Base-by-base conservation (phyloP, 441 rosid species). In the Pelargonium myrrhifolium region DNA sequence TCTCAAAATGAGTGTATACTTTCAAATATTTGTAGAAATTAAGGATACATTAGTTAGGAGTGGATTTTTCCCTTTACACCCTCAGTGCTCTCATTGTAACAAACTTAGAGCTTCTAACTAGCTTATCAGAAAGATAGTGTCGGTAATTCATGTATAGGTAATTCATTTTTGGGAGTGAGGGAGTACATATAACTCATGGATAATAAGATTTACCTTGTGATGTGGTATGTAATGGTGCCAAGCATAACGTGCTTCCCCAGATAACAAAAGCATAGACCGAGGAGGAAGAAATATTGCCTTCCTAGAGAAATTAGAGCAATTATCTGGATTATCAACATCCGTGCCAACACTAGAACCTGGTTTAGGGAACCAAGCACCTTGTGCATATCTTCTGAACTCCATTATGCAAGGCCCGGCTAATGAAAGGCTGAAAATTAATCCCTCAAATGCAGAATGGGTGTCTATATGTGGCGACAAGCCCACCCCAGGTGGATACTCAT, bases 221-320 rank as follows among this genome's bases (percentile, higher is more conserved):
- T 90, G 98, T 45, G 93, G 97, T 78, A 93, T 93, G 75, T 93
- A 93, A 80, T 90, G 97, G 69, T 89, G 85, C 98, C 98, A 93
- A 68, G 93, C 97, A 76, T 86, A 89, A 1, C 98, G 97, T 74
- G 94, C 97, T 82, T 93, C 98, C 40, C 91, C 92, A 0, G 93
- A 87, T 71, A 93, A 80, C 60, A 93, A 71, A 47, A 93, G 90
- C 87, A 93, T 87, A 35, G 98, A 93, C 59, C 96, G 88, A 73
- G 94, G 96, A 71, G 97, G 96, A 73, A 93, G 92, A 72, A 82
- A 85, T 22, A 93, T 74, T 65, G 92, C 91, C 67, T 77, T 90
- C 77, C 90, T 85, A n/a, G 76, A 31, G 58, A 82, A 31, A 63
- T 76, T 77, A 18, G 87, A 43, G 59, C 79, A 28, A 18, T 60